These are phyloP conservation scores for Rhodotorula sp. DNA, from an alignment of 1,284 basidiomycete species.

Conservation along the genomic window DNA sequence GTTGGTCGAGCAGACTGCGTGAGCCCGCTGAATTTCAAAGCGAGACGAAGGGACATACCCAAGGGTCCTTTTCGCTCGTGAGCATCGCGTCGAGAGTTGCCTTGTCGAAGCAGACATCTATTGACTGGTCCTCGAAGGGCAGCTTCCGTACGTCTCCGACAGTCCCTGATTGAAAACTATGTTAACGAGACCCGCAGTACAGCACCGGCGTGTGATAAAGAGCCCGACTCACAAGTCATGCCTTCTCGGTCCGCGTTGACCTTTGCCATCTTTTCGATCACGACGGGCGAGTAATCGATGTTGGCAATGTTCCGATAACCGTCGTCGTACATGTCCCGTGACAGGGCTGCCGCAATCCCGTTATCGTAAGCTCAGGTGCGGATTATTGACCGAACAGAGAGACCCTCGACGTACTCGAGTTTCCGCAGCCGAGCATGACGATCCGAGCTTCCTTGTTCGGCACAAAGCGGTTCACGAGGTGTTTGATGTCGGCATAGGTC, in stretches of 20 bases:
- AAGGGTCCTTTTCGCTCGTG: slow-evolving; percentile 71
- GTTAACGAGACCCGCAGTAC: neutral
- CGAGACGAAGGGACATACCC: slow-evolving; percentile 59
- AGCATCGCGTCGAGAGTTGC: slow-evolving; percentile 94
- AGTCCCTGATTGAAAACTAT: slow-evolving; percentile 58
- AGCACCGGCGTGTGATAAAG: neutral
- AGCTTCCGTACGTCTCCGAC: slow-evolving; percentile 83
- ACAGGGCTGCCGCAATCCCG: slow-evolving; percentile 1
- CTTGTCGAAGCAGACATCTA: slow-evolving; percentile 87
- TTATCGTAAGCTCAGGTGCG: slow-evolving; percentile 2
- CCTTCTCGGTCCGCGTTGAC: slow-evolving; percentile 62
- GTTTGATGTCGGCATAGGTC: slow-evolving; percentile 56
- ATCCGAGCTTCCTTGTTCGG: slow-evolving; percentile 66
- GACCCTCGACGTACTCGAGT: slow-evolving; percentile 58
- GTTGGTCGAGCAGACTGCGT: neutral
- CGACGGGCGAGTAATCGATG: slow-evolving; percentile 74
- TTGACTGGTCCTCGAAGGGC: slow-evolving; percentile 63
- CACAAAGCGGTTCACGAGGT: slow-evolving; percentile 61
- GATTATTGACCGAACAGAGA: neutral
- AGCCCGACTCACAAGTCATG: slow-evolving; percentile 67
- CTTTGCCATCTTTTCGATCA: slow-evolving; percentile 75
- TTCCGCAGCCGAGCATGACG: slow-evolving; percentile 87
- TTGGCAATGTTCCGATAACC: slow-evolving; percentile 82
- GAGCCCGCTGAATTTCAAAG: no score
- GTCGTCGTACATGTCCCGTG: slow-evolving; percentile 71